Evolutionary conservation across 2,329 filamentous ascomycete genomes (phyloP).

Genomic region (Simplicillium sp.): DNA sequence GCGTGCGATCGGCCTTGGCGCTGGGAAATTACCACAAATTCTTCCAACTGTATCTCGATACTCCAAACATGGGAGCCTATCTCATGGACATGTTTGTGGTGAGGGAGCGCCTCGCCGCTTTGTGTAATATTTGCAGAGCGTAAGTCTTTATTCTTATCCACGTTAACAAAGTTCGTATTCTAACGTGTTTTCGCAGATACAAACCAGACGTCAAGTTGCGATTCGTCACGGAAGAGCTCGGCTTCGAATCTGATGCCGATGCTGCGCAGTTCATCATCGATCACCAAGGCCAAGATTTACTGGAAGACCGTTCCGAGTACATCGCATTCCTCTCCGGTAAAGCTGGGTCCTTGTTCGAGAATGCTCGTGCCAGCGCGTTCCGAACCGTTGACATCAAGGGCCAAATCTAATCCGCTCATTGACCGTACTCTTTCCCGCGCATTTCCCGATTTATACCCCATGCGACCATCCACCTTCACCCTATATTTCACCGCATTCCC

Average conservation of each 20-base stretch:
- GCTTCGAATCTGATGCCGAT: conserved; percentile 86
- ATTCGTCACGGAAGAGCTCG: conserved; percentile 91
- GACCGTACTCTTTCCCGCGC: conserved; percentile 2
- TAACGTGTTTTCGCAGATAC: conserved; percentile 52
- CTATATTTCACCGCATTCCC: too few species aligned
- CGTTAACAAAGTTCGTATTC: not conserved
- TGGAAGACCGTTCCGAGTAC: conserved; percentile 67
- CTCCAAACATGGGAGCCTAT: conserved; percentile 94
- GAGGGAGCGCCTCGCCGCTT: conserved; percentile 80
- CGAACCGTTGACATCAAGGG: conserved; percentile 92
- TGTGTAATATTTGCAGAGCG: conserved; percentile 92
- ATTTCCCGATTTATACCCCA: not conserved
- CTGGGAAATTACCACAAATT: conserved; percentile 96
- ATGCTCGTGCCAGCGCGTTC: conserved; percentile 64
- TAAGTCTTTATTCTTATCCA: conserved; percentile 40
- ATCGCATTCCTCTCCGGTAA: conserved; percentile 68
- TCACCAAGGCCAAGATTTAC: conserved; percentile 62
- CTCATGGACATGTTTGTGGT: conserved; percentile 99
- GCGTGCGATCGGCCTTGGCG: conserved; percentile 83
- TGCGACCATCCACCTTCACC: too few species aligned
- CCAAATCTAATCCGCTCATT: conserved; percentile 60
- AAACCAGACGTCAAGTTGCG: conserved; percentile 82
- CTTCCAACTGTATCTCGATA: conserved; percentile 90
- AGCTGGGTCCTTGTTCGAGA: conserved; percentile 64
- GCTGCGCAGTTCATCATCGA: conserved; percentile 86